Evolutionary conservation across 805 yeast genomes (phyloP).

Genomic region (Nakazawaea ernobii): DNA sequence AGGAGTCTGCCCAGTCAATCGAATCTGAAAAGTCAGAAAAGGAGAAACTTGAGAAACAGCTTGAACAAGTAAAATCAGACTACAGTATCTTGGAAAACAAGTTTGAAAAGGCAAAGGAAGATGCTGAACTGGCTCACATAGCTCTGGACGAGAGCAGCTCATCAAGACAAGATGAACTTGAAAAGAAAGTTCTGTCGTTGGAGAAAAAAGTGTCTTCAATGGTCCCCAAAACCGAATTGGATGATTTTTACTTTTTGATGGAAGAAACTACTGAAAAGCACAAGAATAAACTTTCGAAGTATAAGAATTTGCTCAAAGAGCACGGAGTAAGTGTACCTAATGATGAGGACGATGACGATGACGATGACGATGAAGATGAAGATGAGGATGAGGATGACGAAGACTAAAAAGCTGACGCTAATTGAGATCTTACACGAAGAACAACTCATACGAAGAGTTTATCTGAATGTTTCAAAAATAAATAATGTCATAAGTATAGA

Average conservation of each 20-base stretch:
- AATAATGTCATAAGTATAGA: no score
- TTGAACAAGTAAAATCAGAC: constrained; percentile 2
- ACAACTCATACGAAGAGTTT: no score
- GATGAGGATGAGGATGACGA: constrained; percentile 19
- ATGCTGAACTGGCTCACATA: background rate
- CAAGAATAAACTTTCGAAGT: constrained; percentile 42
- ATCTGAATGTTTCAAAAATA: no score
- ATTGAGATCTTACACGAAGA: no score
- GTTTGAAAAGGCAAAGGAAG: background rate
- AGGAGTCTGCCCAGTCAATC: background rate
- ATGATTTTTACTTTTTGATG: constrained; percentile 71
- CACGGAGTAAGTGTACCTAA: constrained; percentile 61
- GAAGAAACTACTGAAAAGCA: constrained; percentile 60
- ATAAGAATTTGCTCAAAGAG: constrained; percentile 44
- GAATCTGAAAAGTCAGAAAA: background rate
- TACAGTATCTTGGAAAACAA: constrained; percentile 1
- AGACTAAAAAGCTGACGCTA: background rate
- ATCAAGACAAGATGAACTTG: constrained; percentile 1
- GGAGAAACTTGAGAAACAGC: constrained; percentile 3
- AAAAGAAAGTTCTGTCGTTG: background rate
- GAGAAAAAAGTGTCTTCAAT: constrained; percentile 14
- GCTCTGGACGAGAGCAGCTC: background rate
- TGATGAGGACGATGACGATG: constrained; percentile 67
- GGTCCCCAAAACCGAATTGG: constrained; percentile 53
- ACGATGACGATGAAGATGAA: constrained; percentile 50